Percentiles rank a stretch among this genome's conserved stretches.
Evolutionary conservation across 108 stramenopile species (phyloP).

Genomic region (Epithemia pelagica): DNA sequence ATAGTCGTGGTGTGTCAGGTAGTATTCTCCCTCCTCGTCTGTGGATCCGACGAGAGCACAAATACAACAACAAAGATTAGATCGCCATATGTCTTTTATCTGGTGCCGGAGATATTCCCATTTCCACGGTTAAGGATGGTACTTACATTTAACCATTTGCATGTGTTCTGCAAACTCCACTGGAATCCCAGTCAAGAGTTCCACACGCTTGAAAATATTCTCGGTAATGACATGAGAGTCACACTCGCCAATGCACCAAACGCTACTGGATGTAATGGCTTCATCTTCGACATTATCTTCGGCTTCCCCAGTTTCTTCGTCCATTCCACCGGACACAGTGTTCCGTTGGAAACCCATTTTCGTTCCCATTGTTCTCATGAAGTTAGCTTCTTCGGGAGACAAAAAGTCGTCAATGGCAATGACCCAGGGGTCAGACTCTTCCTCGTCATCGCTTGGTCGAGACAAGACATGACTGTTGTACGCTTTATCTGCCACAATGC

Average conservation of each 20-base stretch:
- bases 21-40: slow-evolving; percentile 7
- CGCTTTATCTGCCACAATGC: slow-evolving; percentile 23
- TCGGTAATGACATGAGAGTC: slow-evolving; percentile 28
- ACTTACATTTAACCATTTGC: slow-evolving; percentile 43
- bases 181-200: slow-evolving; percentile 33
- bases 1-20: slow-evolving; percentile 53
- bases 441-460: slow-evolving; percentile 24
- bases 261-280: slow-evolving; percentile 45
- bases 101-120: too few relatives aligned
- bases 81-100: too few relatives aligned
- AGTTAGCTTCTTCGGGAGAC: slow-evolving; percentile 57
- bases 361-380: slow-evolving; percentile 55
- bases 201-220: slow-evolving; percentile 45
- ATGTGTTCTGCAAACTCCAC: slow-evolving; percentile 55
- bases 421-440: slow-evolving; percentile 74
- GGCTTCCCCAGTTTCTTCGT: slow-evolving; percentile 54
- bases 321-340: slow-evolving; percentile 62
- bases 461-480: slow-evolving; percentile 59
- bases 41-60: too few relatives aligned
- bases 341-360: slow-evolving; percentile 60
- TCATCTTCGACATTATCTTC: slow-evolving; percentile 2
- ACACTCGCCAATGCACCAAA: slow-evolving; percentile 68
- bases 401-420: slow-evolving; percentile 81
- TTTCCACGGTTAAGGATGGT: too few relatives aligned
- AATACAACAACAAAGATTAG: too few relatives aligned